Evolutionary conservation across 257 asterid species (phyloP).

Genomic region (Solanum dulcamara): DNA sequence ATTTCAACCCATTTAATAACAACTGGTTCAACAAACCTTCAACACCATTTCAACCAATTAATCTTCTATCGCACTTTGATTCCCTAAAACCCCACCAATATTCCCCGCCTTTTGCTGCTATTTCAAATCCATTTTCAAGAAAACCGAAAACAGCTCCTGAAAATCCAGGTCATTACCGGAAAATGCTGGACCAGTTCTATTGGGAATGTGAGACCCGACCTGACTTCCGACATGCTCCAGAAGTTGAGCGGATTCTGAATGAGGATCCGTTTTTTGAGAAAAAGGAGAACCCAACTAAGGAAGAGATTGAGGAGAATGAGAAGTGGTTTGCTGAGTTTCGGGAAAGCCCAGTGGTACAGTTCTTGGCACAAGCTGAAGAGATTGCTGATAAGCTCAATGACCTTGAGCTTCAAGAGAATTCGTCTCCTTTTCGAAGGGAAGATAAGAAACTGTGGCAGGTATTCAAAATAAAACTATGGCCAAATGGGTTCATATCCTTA

Average conservation of each 20-base stretch:
- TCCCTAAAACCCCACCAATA: slow-evolving; percentile 34
- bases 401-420: slow-evolving; percentile 57
- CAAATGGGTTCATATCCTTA: background rate
- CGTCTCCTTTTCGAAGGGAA: slow-evolving; percentile 52
- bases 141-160: slow-evolving; percentile 26
- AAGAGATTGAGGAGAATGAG: slow-evolving; percentile 75
- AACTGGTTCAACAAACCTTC: slow-evolving; percentile 71
- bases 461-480: background rate
- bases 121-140: slow-evolving; percentile 43
- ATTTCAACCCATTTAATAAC: slow-evolving; percentile 61
- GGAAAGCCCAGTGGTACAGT: slow-evolving; percentile 65
- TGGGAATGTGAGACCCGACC: slow-evolving; percentile 89
- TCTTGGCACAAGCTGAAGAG: slow-evolving; percentile 64
- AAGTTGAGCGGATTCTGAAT: slow-evolving; percentile 56
- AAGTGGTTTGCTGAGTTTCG: slow-evolving; percentile 64
- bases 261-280: slow-evolving; percentile 60
- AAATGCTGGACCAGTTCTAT: slow-evolving; percentile 66
- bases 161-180: slow-evolving; percentile 47
- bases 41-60: slow-evolving; percentile 43
- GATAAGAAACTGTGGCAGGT: slow-evolving; percentile 87
- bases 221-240: slow-evolving; percentile 64
- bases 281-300: slow-evolving; percentile 66
- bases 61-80: slow-evolving; percentile 20
- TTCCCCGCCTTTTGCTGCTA: slow-evolving; percentile 59
- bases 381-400: slow-evolving; percentile 73